phyloP scores from a whole-genome alignment of 495 filamentous ascomycete genomes.

The Xylaria cubensis region DNA sequence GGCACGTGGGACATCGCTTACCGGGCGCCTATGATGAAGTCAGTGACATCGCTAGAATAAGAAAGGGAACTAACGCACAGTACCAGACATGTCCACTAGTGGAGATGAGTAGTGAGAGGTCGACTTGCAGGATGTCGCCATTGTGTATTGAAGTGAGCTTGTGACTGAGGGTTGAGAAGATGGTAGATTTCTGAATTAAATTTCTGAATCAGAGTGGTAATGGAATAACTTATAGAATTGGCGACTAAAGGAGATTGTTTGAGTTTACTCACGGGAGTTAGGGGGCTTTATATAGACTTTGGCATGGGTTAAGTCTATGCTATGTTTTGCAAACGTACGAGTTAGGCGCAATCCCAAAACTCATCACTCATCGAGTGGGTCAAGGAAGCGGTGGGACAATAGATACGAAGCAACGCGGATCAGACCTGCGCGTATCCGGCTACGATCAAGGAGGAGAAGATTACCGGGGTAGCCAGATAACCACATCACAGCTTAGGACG shows the following conservation, averaged over 20 bases:
- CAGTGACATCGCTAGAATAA: background rate
- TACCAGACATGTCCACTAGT: conserved; percentile 23
- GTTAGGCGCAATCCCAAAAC: background rate
- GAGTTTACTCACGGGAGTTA: background rate
- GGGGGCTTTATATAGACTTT: conserved; percentile 19
- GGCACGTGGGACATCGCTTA: conserved; percentile 28
- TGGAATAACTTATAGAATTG: background rate
- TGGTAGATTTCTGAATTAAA: background rate
- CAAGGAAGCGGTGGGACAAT: conserved; percentile 18
- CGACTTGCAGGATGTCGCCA: conserved; percentile 18
- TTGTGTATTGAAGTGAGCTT: background rate
- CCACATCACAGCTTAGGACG: background rate
- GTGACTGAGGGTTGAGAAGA: background rate
- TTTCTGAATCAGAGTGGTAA: too few species aligned
- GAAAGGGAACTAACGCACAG: conserved; percentile 6
- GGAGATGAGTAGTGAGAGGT: conserved; percentile 9
- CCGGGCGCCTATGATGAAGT: conserved; percentile 18
- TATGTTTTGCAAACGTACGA: background rate
- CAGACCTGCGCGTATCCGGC: conserved; percentile 19
- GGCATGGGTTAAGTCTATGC: background rate
- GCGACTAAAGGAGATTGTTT: background rate
- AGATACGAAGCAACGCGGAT: background rate
- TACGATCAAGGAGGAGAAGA: conserved; percentile 7
- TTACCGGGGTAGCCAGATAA: conserved; percentile 15
- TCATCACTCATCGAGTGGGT: conserved; percentile 4